Conservation (phyloP, 192 early-diverging fungal genomes). For the Backusella circina region DNA sequence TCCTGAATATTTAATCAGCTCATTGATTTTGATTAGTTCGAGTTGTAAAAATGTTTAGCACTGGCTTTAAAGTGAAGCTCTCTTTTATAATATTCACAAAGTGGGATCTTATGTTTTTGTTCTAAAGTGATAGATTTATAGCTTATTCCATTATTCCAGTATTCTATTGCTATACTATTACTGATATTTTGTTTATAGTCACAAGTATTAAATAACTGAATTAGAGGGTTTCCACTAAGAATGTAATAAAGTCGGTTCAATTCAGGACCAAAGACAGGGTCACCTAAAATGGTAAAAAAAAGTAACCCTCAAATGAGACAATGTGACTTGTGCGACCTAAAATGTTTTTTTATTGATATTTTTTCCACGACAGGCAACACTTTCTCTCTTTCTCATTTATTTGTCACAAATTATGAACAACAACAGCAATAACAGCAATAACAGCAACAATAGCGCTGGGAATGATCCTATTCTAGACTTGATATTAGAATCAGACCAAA, state of each 20-base stretch:
- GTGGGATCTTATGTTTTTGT: neutral
- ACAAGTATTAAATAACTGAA: too few species aligned
- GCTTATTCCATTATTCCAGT: too few species aligned
- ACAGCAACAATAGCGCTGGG: neutral
- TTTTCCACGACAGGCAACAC: neutral
- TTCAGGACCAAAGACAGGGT: neutral
- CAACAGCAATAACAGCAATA: neutral
- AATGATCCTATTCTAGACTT: constrained; percentile 2
- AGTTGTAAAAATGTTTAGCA: neutral
- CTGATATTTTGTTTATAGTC: too few species aligned
- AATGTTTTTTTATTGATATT: neutral
- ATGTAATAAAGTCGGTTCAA: neutral
- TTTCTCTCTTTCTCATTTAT: neutral
- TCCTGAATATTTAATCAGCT: neutral
- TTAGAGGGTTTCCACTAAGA: too few species aligned
- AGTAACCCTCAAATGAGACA: neutral
- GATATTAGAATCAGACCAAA: neutral
- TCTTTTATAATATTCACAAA: neutral
- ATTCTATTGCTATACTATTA: neutral
- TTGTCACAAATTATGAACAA: neutral
- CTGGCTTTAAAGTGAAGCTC: neutral
- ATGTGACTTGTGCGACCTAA: neutral
- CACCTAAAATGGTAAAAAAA: neutral
- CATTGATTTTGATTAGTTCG: neutral
- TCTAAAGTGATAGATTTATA: neutral